Conservation (phyloP, 2,329 filamentous ascomycete species). For the Microsporum canis region DNA sequence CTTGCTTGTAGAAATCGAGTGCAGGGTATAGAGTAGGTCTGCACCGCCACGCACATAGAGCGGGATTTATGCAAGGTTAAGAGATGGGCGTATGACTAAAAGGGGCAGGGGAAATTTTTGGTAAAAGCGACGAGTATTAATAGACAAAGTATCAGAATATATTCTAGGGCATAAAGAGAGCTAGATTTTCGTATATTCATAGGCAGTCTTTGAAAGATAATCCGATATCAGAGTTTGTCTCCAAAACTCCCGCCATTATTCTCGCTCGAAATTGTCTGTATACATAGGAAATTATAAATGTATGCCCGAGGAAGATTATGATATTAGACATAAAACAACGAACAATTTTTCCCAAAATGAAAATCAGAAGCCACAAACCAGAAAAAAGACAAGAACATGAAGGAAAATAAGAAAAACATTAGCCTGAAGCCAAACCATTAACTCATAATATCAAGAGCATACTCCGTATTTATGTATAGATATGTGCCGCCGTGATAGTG, state of each 20-base stretch:
- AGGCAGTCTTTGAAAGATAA: background rate
- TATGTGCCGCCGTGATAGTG: background rate
- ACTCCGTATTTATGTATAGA: background rate
- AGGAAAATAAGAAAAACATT: background rate
- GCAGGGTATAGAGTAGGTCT: background rate
- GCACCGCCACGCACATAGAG: background rate
- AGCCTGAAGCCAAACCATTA: background rate
- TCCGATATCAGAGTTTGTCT: background rate
- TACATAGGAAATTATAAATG: background rate
- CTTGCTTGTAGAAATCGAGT: background rate
- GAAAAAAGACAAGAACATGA: background rate
- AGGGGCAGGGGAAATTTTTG: background rate
- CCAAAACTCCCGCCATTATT: background rate
- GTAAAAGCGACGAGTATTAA: background rate
- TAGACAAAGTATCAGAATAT: background rate
- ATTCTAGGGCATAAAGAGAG: background rate
- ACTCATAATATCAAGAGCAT: background rate
- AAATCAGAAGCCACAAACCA: background rate
- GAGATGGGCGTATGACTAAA: background rate
- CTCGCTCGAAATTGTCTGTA: background rate
- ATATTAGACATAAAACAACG: background rate
- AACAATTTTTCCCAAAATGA: background rate
- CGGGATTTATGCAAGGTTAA: background rate
- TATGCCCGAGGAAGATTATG: background rate
- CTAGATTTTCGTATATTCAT: background rate